Conservation (phyloP, 2,329 filamentous ascomycete species). For the Thelonectria rubi region DNA sequence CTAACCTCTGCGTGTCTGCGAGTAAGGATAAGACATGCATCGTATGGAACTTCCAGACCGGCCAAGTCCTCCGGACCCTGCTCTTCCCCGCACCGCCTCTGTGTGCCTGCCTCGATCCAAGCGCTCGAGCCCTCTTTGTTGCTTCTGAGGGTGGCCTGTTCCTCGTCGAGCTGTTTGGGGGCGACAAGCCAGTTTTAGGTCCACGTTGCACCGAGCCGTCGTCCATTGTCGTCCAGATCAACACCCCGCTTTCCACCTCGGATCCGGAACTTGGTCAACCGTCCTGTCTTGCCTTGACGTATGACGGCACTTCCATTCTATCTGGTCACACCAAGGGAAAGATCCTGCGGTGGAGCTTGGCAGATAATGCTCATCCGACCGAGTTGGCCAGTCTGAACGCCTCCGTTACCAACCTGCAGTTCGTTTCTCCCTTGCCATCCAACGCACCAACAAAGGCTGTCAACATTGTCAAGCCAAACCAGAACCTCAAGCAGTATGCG, state of each 20-base stretch:
- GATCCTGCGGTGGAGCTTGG: slow-evolving; percentile 82
- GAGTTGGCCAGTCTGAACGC: slow-evolving; percentile 78
- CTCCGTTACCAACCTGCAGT: slow-evolving; percentile 82
- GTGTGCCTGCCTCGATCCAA: slow-evolving; percentile 81
- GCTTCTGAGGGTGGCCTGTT: slow-evolving; percentile 83
- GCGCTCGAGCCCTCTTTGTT: slow-evolving; percentile 82
- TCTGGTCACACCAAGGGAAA: slow-evolving; percentile 85
- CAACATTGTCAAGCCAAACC: slow-evolving; percentile 82
- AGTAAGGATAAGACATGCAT: slow-evolving; percentile 89
- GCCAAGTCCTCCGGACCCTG: slow-evolving; percentile 80
- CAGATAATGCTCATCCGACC: slow-evolving; percentile 72
- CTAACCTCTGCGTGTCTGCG: slow-evolving; percentile 84
- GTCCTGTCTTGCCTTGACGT: slow-evolving; percentile 76
- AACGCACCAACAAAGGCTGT: slow-evolving; percentile 58
- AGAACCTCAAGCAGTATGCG: slow-evolving; percentile 71
- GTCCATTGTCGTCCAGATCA: slow-evolving; percentile 65
- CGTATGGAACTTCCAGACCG: slow-evolving; percentile 90
- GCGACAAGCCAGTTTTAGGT: slow-evolving; percentile 64
- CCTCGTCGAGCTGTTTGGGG: slow-evolving; percentile 75
- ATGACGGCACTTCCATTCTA: slow-evolving; percentile 82
- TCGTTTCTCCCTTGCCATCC: slow-evolving; percentile 68
- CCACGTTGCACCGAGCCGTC: slow-evolving; percentile 61
- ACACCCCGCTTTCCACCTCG: slow-evolving; percentile 62
- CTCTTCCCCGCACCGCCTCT: slow-evolving; percentile 79
- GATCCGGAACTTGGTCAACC: slow-evolving; percentile 71